Percentiles rank a stretch among this genome's conserved stretches.
These are phyloP conservation scores for Diplotaxis tenuifolia DNA, from an alignment of 345 rosid species.

Conservation along the genomic window DNA sequence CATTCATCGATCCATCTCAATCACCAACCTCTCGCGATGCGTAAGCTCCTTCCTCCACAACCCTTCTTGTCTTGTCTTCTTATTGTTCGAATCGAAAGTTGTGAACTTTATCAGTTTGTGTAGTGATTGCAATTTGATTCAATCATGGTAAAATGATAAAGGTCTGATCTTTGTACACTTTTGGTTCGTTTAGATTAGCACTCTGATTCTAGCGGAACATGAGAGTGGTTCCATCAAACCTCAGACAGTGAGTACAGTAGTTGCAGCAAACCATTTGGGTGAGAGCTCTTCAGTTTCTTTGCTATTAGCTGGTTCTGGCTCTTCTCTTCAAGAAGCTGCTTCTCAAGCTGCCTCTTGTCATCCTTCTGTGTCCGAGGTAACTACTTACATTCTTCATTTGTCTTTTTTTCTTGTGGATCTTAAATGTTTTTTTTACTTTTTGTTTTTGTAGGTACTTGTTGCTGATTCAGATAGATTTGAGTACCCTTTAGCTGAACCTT, in stretches of 20 bases:
- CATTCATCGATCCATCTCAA: neutral
- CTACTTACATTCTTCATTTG: neutral
- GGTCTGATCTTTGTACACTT: neutral
- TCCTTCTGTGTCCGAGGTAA: slow-evolving; percentile 39
- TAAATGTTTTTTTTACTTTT: slow-evolving; percentile 5
- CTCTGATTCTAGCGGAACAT: slow-evolving; percentile 76
- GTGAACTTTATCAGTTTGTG: neutral
- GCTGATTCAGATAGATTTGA: slow-evolving; percentile 81
- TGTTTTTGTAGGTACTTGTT: slow-evolving; percentile 62
- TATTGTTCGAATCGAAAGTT: neutral
- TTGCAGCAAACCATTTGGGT: slow-evolving; percentile 64
- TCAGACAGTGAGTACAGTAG: slow-evolving; percentile 67
- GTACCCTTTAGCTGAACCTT: slow-evolving; percentile 77
- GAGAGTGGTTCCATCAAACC: slow-evolving; percentile 68
- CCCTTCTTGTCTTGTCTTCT: neutral
- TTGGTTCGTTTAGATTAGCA: slow-evolving; percentile 49
- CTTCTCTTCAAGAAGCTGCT: slow-evolving; percentile 35
- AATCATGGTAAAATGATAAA: neutral
- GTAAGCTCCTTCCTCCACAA: neutral
- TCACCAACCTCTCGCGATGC: neutral
- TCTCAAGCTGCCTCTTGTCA: slow-evolving; percentile 42
- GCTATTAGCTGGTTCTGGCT: neutral
- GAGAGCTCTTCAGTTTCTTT: slow-evolving; percentile 36
- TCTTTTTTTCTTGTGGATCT: neutral
- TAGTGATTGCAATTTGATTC: neutral